phyloP scores from a whole-genome alignment of 2,329 filamentous ascomycete species.

The Geoglossum cookeanum region DNA sequence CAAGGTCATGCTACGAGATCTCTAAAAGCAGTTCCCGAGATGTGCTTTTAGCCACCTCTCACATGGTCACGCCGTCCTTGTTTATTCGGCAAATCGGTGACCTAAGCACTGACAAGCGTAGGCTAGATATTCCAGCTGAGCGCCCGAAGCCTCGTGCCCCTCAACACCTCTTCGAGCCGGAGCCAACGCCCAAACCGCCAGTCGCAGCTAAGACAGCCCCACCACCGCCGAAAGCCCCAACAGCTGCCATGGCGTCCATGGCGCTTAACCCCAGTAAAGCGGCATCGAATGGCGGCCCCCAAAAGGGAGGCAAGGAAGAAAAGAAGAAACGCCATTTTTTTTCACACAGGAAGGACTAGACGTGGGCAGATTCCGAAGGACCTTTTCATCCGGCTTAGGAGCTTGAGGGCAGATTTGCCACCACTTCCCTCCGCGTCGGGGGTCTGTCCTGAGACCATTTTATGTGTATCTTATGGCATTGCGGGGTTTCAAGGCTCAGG shows the following conservation, averaged over 20 bases:
- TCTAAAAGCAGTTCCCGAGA: slow-evolving; percentile 55
- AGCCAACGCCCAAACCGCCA: slow-evolving; percentile 35
- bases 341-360: neutral
- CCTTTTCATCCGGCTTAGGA: neutral
- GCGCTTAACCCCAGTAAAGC: neutral
- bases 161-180: slow-evolving; percentile 65
- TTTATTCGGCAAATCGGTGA: slow-evolving; percentile 73
- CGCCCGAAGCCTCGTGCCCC: slow-evolving; percentile 65
- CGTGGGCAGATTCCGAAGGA: neutral
- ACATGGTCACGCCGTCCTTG: slow-evolving; percentile 75
- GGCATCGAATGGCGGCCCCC: slow-evolving; percentile 6
- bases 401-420: neutral
- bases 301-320: neutral
- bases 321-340: slow-evolving; percentile 5
- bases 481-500: neutral
- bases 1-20: slow-evolving; percentile 74
- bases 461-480: neutral
- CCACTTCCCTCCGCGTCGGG: neutral
- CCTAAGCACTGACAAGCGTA: slow-evolving; percentile 53
- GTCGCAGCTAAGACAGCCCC: slow-evolving; percentile 17
- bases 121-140: slow-evolving; percentile 65
- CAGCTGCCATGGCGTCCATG: neutral
- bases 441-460: neutral
- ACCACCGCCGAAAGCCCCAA: neutral
- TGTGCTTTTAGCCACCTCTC: slow-evolving; percentile 72